A percentile compares a stretch with the other conserved stretches of the same genome.
phyloP scores from a whole-genome alignment of 768 basidiomycete genomes.

The Trametes sanguinea region DNA sequence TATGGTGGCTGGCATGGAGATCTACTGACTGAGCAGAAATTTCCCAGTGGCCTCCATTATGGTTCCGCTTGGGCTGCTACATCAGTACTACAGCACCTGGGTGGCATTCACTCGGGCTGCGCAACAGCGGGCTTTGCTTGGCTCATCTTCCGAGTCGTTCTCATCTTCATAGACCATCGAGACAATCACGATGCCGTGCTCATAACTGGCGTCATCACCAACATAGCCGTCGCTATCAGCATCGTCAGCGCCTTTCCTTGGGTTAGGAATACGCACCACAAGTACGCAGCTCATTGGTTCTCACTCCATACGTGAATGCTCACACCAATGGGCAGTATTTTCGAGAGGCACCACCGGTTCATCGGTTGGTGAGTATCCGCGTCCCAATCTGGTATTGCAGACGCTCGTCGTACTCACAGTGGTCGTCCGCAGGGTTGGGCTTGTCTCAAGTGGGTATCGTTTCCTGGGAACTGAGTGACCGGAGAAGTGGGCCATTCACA shows the following conservation, averaged over 20 bases:
- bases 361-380: slow-evolving; percentile 40
- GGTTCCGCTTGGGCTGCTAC: slow-evolving; percentile 43
- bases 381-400: slow-evolving; percentile 15
- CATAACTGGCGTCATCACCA: slow-evolving; percentile 42
- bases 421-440: slow-evolving; percentile 31
- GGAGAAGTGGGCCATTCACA: slow-evolving; percentile 12
- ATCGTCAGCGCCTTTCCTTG: slow-evolving; percentile 44
- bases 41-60: slow-evolving; percentile 42
- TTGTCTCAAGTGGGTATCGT: slow-evolving; percentile 33
- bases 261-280: slow-evolving; percentile 46
- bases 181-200: slow-evolving; percentile 40
- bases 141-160: slow-evolving; percentile 39
- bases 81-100: slow-evolving; percentile 41
- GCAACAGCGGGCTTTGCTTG: slow-evolving; percentile 40
- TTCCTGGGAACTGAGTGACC: slow-evolving; percentile 10
- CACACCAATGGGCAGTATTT: slow-evolving; percentile 35
- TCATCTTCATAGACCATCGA: slow-evolving; percentile 40
- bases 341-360: slow-evolving; percentile 47
- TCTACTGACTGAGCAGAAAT: not conserved
- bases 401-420: slow-evolving; percentile 24
- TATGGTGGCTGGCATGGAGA: not conserved
- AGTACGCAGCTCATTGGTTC: slow-evolving; percentile 32
- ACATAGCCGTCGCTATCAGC: slow-evolving; percentile 39
- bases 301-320: not conserved
- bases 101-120: slow-evolving; percentile 49